Evolutionary conservation across 495 filamentous ascomycete genomes (phyloP).

Genomic region (Lophiostoma macrostomum): DNA sequence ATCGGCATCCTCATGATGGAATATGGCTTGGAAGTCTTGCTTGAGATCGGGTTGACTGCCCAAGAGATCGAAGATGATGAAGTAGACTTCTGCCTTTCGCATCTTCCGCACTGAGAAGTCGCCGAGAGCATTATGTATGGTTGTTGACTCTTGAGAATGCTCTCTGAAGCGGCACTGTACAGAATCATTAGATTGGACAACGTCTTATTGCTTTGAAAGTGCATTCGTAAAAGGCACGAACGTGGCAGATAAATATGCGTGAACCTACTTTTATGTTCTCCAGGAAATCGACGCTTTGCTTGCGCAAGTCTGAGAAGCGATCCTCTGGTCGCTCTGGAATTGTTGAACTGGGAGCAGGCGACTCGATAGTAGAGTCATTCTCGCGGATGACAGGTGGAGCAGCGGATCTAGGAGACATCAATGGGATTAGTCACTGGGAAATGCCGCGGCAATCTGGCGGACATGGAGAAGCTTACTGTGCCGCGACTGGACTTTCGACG

Average conservation of each 20-base stretch:
- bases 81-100: background rate
- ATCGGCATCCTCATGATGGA: background rate
- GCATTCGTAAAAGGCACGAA: no score
- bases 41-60: conserved; percentile 1
- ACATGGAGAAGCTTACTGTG: no score
- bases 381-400: no score
- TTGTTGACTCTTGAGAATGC: conserved; percentile 2
- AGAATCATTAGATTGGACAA: background rate
- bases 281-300: background rate
- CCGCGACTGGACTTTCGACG: no score
- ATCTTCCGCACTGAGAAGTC: background rate
- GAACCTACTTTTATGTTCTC: conserved; percentile 4
- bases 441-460: no score
- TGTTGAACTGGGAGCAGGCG: no score
- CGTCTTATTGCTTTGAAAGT: background rate
- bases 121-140: background rate
- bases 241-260: no score
- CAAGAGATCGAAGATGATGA: background rate
- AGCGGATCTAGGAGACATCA: no score
- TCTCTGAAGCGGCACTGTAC: conserved; percentile 3
- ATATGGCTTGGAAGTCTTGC: background rate
- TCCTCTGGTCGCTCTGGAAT: no score
- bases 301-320: background rate
- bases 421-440: no score
- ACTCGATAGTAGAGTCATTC: no score